phyloP scores from a whole-genome alignment of 306 rosid genomes.

The Sesbania bispinosa region DNA sequence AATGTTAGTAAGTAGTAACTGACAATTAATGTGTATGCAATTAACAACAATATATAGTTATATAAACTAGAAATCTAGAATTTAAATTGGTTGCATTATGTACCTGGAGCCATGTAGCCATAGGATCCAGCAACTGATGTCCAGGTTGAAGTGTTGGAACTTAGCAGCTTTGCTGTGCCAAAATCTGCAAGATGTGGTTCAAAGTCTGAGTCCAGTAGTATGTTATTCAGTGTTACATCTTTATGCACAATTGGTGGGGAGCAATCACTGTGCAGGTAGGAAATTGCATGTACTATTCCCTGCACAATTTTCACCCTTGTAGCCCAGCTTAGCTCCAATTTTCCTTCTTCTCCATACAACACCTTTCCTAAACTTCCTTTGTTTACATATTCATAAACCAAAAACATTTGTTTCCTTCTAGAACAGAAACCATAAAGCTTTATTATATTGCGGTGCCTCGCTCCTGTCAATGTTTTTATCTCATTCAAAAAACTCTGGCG shows the following conservation, averaged over 20 bases:
- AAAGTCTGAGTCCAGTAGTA: conserved; percentile 48
- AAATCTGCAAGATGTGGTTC: conserved; percentile 67
- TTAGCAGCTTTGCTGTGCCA: conserved; percentile 63
- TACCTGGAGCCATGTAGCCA: conserved; percentile 92
- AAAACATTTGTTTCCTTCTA: conserved; percentile 43
- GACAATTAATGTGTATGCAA: too few species aligned
- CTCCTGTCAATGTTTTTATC: conserved; percentile 55
- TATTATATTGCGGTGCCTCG: conserved; percentile 67
- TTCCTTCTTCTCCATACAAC: conserved; percentile 44
- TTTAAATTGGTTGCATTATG: too few species aligned
- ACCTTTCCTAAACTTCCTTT: conserved; percentile 57
- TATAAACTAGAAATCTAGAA: too few species aligned
- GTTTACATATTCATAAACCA: conserved; percentile 52
- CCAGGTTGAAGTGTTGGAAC: conserved; percentile 47
- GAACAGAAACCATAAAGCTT: conserved; percentile 63
- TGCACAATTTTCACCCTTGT: conserved; percentile 49
- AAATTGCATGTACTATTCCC: conserved; percentile 66
- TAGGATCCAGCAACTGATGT: conserved; percentile 62
- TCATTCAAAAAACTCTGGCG: conserved; percentile 54
- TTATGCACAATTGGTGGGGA: conserved; percentile 58
- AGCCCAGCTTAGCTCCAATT: conserved; percentile 43
- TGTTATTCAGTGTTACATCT: conserved; percentile 60
- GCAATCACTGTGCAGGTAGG: conserved; percentile 68
- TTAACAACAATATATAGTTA: too few species aligned
- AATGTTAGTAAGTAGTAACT: too few species aligned